Percentiles rank a stretch among this genome's conserved stretches.
Conservation (phyloP, 129 eudicot genomes). For the Silybum marianum region DNA sequence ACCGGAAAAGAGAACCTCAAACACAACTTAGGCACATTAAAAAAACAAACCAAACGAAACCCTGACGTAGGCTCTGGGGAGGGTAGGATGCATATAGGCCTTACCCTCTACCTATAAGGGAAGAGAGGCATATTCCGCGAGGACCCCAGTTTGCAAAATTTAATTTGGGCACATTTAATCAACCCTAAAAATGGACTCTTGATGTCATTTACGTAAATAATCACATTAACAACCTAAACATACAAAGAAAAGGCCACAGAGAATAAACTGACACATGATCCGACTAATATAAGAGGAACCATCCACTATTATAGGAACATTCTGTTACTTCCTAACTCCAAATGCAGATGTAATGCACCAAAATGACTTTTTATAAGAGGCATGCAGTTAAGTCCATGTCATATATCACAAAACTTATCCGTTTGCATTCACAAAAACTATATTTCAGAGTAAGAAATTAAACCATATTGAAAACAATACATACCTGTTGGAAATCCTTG, state of each 20-base stretch:
- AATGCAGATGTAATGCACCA: conserved; percentile 2
- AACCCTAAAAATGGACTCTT: background rate
- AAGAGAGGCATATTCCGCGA: background rate
- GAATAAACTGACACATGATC: background rate
- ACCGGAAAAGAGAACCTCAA: background rate
- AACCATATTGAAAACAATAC: background rate
- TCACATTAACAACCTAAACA: background rate
- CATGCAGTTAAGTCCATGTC: background rate
- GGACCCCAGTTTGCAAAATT: background rate
- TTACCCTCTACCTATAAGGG: background rate
- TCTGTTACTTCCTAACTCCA: background rate
- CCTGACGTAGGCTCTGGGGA: background rate
- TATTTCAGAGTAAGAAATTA: background rate
- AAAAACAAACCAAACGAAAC: background rate
- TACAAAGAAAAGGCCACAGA: background rate
- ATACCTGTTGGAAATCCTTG: conserved; percentile 78
- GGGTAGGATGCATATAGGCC: background rate
- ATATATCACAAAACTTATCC: background rate
- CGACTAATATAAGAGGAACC: background rate
- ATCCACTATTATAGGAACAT: background rate
- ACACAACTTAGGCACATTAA: background rate
- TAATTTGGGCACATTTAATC: background rate
- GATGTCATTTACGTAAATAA: background rate
- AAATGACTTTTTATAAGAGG: background rate
- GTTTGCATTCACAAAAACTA: background rate